Evolutionary conservation across 495 filamentous ascomycete species (phyloP), one percentile per base, ranked within the genome.

Genomic region (Cairneyella variabilis): DNA sequence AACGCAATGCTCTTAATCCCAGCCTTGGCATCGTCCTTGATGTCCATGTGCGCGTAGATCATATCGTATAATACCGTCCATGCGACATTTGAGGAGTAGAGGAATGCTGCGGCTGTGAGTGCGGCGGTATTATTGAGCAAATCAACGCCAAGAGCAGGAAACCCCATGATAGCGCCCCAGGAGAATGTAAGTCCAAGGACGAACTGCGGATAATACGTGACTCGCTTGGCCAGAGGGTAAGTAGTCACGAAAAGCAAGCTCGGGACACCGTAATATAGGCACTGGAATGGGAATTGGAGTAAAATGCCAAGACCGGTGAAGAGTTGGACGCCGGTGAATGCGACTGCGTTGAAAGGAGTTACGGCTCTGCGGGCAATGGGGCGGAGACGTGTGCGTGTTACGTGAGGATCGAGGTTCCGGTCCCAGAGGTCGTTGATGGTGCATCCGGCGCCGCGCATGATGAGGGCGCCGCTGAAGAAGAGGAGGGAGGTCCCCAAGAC

Each of bases 21-120:
- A 0, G 88, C 91, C 65, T 88, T 88, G 27, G 83, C 81, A 65
- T 98, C 93, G 60, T 98, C 93, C 64, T 86, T 88, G 66, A 98
- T 91, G 58, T 98, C 93, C 86, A 97, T 96, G 70, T 97, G 91
- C 27, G 95, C 93, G 70, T 98, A 98, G 17, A 98, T 95, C 85
- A 96, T 97, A 70, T 98, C 93, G 63, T 98, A 98, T 51, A 97
- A 66, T 37, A 97, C 80, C 9, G 93, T 96, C 93, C 93, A 98
- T 0, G 91, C 83, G 22, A 96, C 74, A 63, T 92, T 96, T 56
- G 88, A 92, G 14, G 79, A 71, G 68, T 97, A 97, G 37, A 98
- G 72, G 23, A 83, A 77, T 2, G 75, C 82, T 9, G 91, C 87
- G 0, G 87, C 80, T 36, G 77, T 70, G 55, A 88, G 66, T 14